phyloP scores from a whole-genome alignment of 192 early-diverging fungal genomes.

The Rhizoclosmatium globosum region DNA sequence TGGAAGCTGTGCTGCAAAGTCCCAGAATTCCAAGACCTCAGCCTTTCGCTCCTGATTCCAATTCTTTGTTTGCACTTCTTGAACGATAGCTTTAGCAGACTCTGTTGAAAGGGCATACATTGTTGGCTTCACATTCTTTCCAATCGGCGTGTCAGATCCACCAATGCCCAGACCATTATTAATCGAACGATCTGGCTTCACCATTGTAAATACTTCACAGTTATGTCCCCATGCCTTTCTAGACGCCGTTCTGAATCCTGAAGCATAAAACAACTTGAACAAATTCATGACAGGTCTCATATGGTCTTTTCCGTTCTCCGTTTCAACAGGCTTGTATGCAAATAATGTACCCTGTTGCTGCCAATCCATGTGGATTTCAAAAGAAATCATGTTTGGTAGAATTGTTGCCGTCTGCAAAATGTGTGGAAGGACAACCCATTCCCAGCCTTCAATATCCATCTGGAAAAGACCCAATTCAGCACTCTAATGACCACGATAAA shows the following conservation, averaged over 20 bases:
- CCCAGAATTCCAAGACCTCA: not conserved
- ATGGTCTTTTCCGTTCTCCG: not conserved
- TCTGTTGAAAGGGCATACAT: not conserved
- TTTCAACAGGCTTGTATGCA: not conserved
- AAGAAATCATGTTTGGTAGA: not conserved
- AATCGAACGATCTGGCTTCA: not conserved
- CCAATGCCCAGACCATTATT: not conserved
- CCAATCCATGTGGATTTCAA: not conserved
- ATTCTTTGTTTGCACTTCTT: not conserved
- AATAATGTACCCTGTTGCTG: not conserved
- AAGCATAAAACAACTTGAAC: not conserved
- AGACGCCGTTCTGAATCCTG: not conserved
- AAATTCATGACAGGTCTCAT: not conserved
- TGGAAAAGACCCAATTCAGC: no score
- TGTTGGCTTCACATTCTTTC: not conserved
- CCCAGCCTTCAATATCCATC: conserved; percentile 3
- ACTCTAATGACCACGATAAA: no score
- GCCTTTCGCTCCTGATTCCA: not conserved
- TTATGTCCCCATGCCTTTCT: not conserved
- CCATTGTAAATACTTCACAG: not conserved
- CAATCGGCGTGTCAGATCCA: not conserved
- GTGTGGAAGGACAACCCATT: conserved; percentile 9
- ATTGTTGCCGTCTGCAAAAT: not conserved
- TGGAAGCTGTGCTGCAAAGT: not conserved
- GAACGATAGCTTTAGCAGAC: not conserved